These are phyloP conservation scores for Polytrichum commune DNA, from an alignment of 225 moss, liverwort and hornwort genomes.

Conservation along the genomic window DNA sequence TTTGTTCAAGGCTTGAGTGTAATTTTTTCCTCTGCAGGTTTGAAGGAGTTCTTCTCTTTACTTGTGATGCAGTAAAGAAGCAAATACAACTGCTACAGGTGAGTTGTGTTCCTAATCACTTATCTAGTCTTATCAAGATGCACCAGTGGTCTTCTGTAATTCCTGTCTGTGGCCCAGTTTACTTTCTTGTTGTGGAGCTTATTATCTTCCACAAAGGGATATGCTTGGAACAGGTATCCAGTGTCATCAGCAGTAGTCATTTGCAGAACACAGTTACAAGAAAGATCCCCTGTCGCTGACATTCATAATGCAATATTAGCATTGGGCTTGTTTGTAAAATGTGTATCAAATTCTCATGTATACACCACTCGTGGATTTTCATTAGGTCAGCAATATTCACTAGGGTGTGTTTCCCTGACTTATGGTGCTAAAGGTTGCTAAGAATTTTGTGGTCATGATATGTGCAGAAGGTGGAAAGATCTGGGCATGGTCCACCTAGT, in stretches of 20 bases:
- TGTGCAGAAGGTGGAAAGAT: conserved; percentile 62
- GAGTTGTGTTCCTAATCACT: neutral
- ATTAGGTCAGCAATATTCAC: neutral
- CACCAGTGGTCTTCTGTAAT: neutral
- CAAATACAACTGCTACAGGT: conserved; percentile 75
- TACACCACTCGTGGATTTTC: too few relatives aligned
- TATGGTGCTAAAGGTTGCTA: neutral
- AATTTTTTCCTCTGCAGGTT: conserved; percentile 45
- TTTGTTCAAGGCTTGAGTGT: neutral
- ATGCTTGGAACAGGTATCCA: too few relatives aligned
- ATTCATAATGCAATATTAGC: too few relatives aligned
- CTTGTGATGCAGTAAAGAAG: conserved; percentile 50
- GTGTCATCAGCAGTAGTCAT: too few relatives aligned
- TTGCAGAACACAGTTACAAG: too few relatives aligned
- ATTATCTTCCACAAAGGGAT: too few relatives aligned
- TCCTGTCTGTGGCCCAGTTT: conserved; percentile 9
- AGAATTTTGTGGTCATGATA: conserved; percentile 7
- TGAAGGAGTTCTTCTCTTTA: conserved; percentile 78
- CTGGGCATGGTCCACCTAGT: conserved; percentile 67
- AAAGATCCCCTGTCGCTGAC: too few relatives aligned
- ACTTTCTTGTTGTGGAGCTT: too few relatives aligned
- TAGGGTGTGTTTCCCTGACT: neutral
- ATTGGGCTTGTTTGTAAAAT: too few relatives aligned
- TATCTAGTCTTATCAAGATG: neutral
- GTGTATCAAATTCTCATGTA: too few relatives aligned